phyloP scores from a whole-genome alignment of 192 early-diverging fungal genomes.

The Backusella australiensis region DNA sequence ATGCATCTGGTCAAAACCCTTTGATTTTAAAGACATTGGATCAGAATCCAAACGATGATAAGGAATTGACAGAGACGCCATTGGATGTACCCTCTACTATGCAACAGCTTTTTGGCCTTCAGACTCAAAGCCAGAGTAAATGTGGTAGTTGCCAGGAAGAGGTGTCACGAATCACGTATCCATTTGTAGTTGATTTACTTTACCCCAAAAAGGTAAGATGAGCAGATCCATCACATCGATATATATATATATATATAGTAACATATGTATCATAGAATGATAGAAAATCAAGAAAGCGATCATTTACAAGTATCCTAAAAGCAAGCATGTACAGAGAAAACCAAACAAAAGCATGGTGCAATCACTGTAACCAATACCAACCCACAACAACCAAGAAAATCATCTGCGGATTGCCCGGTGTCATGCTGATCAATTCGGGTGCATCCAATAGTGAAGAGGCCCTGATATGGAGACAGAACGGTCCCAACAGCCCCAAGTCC shows the following conservation, averaged over 20 bases:
- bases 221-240: neutral
- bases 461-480: conserved; percentile 47
- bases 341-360: conserved; percentile 84
- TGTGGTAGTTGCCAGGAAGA: conserved; percentile 71
- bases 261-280: neutral
- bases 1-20: conserved; percentile 34
- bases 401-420: conserved; percentile 63
- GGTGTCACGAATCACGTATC: conserved; percentile 59
- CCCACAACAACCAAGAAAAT: conserved; percentile 71
- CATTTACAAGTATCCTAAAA: conserved; percentile 52
- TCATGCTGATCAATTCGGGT: conserved; percentile 81
- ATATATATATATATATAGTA: neutral
- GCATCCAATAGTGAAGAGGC: conserved; percentile 52
- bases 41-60: conserved; percentile 1
- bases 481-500: conserved; percentile 24
- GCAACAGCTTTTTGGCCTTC: conserved; percentile 70
- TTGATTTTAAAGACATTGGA: conserved; percentile 23
- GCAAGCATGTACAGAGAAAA: conserved; percentile 64
- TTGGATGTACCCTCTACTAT: conserved; percentile 46
- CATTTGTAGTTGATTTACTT: conserved; percentile 84
- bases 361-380: conserved; percentile 80
- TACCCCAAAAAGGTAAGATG: conserved; percentile 63
- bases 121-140: conserved; percentile 51
- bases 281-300: conserved; percentile 25
- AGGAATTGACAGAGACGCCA: conserved; percentile 1